These are phyloP conservation scores for Tetrahymena thermophila DNA, from an alignment of 73 alveolate genomes.

Conservation along the genomic window DNA sequence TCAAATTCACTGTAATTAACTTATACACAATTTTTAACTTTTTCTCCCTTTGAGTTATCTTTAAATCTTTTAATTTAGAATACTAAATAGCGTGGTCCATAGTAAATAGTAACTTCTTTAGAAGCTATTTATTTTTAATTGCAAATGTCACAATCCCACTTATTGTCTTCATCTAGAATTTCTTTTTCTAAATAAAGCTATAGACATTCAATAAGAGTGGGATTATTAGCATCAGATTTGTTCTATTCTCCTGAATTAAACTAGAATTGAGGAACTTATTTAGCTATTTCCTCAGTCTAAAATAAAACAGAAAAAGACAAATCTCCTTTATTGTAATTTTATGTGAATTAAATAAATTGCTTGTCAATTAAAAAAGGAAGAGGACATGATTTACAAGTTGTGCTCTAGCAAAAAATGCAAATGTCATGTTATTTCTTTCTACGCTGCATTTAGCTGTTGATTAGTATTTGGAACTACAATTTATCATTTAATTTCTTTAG, in stretches of 20 bases:
- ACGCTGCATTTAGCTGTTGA: neutral
- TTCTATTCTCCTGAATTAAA: neutral
- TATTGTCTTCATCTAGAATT: constrained; percentile 11
- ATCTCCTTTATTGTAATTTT: neutral
- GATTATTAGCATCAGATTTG: neutral
- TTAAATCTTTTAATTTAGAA: constrained; percentile 32
- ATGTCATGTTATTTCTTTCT: neutral
- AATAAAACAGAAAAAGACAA: neutral
- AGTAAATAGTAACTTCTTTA: neutral
- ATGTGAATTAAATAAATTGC: neutral
- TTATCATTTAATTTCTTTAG: neutral
- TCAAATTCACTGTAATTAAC: constrained; percentile 13
- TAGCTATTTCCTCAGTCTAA: neutral
- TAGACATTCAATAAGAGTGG: neutral
- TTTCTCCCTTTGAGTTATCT: neutral
- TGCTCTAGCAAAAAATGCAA: neutral
- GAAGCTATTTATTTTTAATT: constrained; percentile 10
- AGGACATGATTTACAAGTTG: neutral
- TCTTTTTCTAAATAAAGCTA: constrained; percentile 1
- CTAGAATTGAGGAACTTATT: neutral
- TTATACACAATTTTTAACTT: constrained; percentile 13
- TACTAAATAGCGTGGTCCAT: constrained; percentile 23
- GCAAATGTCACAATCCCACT: constrained; percentile 20
- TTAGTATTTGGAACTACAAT: neutral
- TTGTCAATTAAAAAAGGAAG: neutral